phyloP scores from a whole-genome alignment of 2,329 filamentous ascomycete genomes.

The Penicillium frequentans region DNA sequence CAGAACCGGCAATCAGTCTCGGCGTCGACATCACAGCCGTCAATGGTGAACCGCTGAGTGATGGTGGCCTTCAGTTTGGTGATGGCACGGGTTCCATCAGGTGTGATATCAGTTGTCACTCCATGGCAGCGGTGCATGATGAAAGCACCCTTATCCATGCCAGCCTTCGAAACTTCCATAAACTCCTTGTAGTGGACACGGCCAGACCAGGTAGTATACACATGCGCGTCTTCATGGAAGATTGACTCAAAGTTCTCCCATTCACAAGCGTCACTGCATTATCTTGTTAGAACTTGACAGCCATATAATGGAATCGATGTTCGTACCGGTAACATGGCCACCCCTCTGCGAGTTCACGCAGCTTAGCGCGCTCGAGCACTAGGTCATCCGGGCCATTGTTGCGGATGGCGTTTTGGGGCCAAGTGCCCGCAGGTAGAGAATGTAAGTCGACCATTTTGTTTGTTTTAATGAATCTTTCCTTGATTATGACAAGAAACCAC shows the following conservation, averaged over 20 bases:
- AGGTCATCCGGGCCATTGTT: slow-evolving; percentile 51
- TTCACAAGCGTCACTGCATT: slow-evolving; percentile 48
- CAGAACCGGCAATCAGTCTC: slow-evolving; percentile 51
- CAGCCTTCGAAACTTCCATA: slow-evolving; percentile 51
- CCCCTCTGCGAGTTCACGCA: slow-evolving; percentile 52
- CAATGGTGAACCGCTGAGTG: slow-evolving; percentile 49
- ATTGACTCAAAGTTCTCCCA: slow-evolving; percentile 55
- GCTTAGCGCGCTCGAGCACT: slow-evolving; percentile 47
- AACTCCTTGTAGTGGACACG: slow-evolving; percentile 45
- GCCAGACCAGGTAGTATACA: slow-evolving; percentile 55
- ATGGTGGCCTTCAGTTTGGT: slow-evolving; percentile 55
- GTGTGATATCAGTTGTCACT: slow-evolving; percentile 44
- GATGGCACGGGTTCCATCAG: slow-evolving; percentile 42
- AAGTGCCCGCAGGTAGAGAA: slow-evolving; percentile 35
- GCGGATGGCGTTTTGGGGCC: slow-evolving; percentile 43
- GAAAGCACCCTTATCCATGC: slow-evolving; percentile 54
- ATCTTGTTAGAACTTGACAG: background rate
- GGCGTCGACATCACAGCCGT: slow-evolving; percentile 46
- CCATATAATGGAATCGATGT: background rate
- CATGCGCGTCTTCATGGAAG: slow-evolving; percentile 49
- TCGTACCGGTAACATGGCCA: slow-evolving; percentile 45
- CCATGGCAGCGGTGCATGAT: slow-evolving; percentile 58
- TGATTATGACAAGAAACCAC: background rate
- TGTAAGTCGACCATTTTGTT: slow-evolving; percentile 37
- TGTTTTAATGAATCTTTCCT: background rate